Base-by-base conservation (phyloP, 2,329 filamentous ascomycete genomes). In the Teratosphaeria gauchensis region DNA sequence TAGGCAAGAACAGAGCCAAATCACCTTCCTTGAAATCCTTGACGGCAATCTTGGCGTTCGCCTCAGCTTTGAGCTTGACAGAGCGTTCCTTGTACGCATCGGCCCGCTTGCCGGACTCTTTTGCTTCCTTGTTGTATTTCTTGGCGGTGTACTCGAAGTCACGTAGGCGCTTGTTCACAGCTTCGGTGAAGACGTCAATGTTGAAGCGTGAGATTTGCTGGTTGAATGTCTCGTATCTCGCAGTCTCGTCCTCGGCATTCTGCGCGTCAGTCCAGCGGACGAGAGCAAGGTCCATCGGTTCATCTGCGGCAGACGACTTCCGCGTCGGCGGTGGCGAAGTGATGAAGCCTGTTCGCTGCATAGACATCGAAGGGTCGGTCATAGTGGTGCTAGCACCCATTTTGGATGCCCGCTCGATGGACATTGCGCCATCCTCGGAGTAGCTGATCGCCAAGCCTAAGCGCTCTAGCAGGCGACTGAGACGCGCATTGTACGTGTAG, bases 11-110 rank as follows among this genome's bases (percentile, higher is more conserved):
- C 1, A 99, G 76, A 12, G 92, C 94, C 14, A 99, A 80, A 69
- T 99, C 94, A 7, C 94, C 92, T 73, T 96, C 92, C 70, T 96
- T 97, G 78, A 99, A 99, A 55, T 92, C 87, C 61, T 88, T 87
- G 72, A 94, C 96, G 1, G 94, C 92, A 69, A 99, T 96, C 78
- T 97, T 97, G 65, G 96, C 90, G 67, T 96, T 90, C 0, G 90
- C 86, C 68, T 97, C 94, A 68, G 87, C 88, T 64, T 95, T 89
- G 53, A 87, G 79, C 14, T 82, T 78, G 65, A 95, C 89, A 8
- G 90, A 88, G 70, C 92, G 92, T 64, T 97, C 94, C 12, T 92
- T 84, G 68, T 96, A 96, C 8, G 67, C 69, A 53, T 71, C 69
- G 0, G 69, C 69, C 38, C 70, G 69, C 55, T 69, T 70, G 42